Base-by-base conservation (phyloP, 208 protist genomes). In the Trichomonas tenax region DNA sequence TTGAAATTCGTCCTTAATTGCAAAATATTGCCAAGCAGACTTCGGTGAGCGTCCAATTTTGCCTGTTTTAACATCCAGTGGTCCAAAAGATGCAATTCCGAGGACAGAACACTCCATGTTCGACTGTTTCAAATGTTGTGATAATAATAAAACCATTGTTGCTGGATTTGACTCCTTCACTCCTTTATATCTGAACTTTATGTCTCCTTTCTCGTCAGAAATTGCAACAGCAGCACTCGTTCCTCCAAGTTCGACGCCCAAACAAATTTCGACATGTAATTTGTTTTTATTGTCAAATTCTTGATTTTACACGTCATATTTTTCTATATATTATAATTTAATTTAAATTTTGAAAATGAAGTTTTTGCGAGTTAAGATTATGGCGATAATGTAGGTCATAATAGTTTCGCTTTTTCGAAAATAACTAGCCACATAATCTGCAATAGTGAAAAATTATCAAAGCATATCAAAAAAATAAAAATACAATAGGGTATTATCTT, bases 41-140 rank as follows among this genome's bases (percentile, higher is more conserved):
- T 93, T 93, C 2, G 86, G 86, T 38, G 86, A 26, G 10, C 46
- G 44, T 48, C 40, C 40, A 93, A 93, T 93, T 23, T 10, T 38
- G 8, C 86, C 89, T 58, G 82, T 96, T 84, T 96, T 23, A 1
- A 97, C 63, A 72, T 98, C 97, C 3, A 98, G 46, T 72, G 98
- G 98, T 4, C 98, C 98, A 96, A 98, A 98, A 3, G 96, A 97
- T 23, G 97, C 97, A 34, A 98, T 72, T 44, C 97, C 98, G 40
- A 98, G 48, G 0, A 96, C 51, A 44, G 96, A 2, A 84, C 97
- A 97, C 34, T 88, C 11, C 36, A 82, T 26, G 9, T 51, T 82
- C 0, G 15, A 38, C 23, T 45, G 8, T 26, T 51, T 93, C 0
- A 96, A 6, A 40, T 8, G 8, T 0, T 93, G 21, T 17, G 44